Evolutionary conservation across 306 rosid genomes (phyloP), one percentile per base, ranked within the genome.

Genomic region (Fragaria ananassa): DNA sequence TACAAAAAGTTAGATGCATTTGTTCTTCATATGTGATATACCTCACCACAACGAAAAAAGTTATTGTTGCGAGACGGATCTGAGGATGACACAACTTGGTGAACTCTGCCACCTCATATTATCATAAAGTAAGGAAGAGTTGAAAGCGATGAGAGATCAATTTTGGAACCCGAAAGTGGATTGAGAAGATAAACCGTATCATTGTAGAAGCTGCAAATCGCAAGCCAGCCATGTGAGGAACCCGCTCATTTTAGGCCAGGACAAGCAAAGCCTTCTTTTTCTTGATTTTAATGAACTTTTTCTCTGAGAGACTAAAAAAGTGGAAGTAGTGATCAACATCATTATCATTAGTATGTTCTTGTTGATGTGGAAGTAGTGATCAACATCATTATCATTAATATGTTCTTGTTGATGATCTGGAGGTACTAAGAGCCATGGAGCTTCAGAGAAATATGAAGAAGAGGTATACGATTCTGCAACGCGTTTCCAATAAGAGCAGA

Each of bases 181-280:
- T 73, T 73, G 9, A 15, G 17, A 57, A 73, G 76, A 39, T 23
- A n/a, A 8, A 0, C 19, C 21, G 3, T 45, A 13, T 10, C 10
- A 1, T 37, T 54, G 2, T 4, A 11, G 17, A 0, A 0, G 7
- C 23, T 6, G 39, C 8, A 14, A 41, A 72, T 41, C 0, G 46
- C 66, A 12, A 57, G 10, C 77, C 77, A 73, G 18, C 77, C 81
- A 7, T 78, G 63, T 60, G 77, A 78, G 3, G 77, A 78, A 10
- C 77, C 77, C 4, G 17, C 56, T 11, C 42, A 61, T 15, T 1
- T 6, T 13, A 34, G 15, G 60, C 1, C 3, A 42, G 46, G 0
- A 0, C 1, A 12, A 31, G 19, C 25, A 0, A 57, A 12, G 47
- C 27, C 49, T 12, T 19, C 12, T 1, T 27, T 27, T 27, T 27